Evolutionary conservation across 441 rosid genomes (phyloP), one percentile per base, ranked within the genome.

Genomic region (Erodium texanum): DNA sequence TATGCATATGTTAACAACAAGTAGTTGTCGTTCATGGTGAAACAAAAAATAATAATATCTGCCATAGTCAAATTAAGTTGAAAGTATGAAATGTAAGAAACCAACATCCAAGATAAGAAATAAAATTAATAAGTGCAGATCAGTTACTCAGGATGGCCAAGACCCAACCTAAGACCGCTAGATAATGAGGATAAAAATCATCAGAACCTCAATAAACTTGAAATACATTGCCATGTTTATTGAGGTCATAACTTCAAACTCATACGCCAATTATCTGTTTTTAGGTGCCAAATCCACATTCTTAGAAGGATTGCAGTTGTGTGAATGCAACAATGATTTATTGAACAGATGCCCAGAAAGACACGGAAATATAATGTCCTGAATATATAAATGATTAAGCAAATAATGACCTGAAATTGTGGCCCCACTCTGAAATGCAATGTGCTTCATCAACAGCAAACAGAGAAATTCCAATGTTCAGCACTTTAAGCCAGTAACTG

Each of bases 351-450:
- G 22, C 14, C 24, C n/a, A 24, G 9, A 48, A 56, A 62, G 15
- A 15, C 29, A 74, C 27, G 24, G 14, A 29, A 34, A 62, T 36
- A 52, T 63, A 58, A 50, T 8, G 27, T 32, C 41, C 27, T 19
- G 48, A 45, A 59, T 34, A 24, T 24, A 66, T 11, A 27, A 3
- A 62, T 20, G 45, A 15, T 7, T 36, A 66, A 45, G 64, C 0
- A 18, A 4, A 24, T 32, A 36, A 19, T 34, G 65, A 83, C 84
- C 86, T 83, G 83, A 83, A 83, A 76, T 79, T 77, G 70, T 83
- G 86, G 67, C 87, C 87, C 87, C 87, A 83, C 66, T 83, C 83
- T 14, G 84, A 83, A 70, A 83, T 83, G 74, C 87, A 83, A 71
- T 83, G 87, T 56, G 87, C 83, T 77, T 83, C 87, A 68, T 83